Base-by-base conservation (phyloP, 148 eudicot species). In the Polygonum aviculare region DNA sequence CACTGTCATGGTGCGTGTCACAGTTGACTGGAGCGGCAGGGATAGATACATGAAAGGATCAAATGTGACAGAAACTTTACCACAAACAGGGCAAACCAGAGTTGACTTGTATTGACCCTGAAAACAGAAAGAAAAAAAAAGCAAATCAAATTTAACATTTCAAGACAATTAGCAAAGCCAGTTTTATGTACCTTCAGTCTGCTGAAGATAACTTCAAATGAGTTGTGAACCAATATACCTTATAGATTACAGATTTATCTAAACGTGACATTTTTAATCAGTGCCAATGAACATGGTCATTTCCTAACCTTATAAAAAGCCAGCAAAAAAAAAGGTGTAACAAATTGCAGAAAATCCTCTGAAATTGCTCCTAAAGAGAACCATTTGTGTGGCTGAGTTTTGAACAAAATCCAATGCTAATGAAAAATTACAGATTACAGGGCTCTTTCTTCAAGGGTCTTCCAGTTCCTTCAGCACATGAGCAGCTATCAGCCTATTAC, bases 11-110 rank as follows among this genome's bases (percentile, higher is more conserved):
- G 79, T 82, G 76, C 99, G 99, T 49, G 94, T 84, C 35, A 82
- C 83, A 69, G 97, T 85, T 33, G 97, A 84, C 81, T 90, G 99
- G 76, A 95, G 97, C 21, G 99, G 99, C 85, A 95, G 82, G 47
- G 99, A 95, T 57, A 95, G 96, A 78, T 95, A 92, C 99, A 95
- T 95, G 87, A 95, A 95, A 40, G 99, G 99, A 80, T 95, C 99
- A 81, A 95, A 95, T 44, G 99, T 95, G 76, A 95, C 93, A 2
- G 99, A 95, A 79, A 92, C 78, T 86, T 88, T 92, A 36, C 82
- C 79, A 33, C 99, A 95, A 73, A 82, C 87, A 76, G 99, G 97
- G 77, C 99, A 95, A 38, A 92, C 90, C 72, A 95, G 87, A 77
- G 97, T 92, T 40, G 99, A 95, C 87, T 90, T 92, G 86, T 89